Percentiles rank a stretch among this genome's conserved stretches.
Evolutionary conservation across 2,329 filamentous ascomycete genomes (phyloP).

Genomic region (Scedosporium dehoogii): DNA sequence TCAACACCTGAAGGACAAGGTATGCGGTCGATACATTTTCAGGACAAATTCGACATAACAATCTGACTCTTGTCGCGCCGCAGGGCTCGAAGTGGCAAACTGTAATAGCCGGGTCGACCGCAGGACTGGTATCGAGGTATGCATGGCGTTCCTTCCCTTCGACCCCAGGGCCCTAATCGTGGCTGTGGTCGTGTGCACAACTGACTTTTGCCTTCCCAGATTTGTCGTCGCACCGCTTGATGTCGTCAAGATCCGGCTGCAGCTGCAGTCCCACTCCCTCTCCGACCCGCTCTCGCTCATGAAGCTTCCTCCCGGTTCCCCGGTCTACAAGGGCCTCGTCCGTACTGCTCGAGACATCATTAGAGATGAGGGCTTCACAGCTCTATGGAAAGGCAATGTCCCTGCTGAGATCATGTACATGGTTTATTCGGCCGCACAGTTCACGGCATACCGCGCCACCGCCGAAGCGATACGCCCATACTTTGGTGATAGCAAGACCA

Average conservation of each 20-base stretch:
- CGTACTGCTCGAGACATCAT: conserved; percentile 69
- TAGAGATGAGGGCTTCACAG: conserved; percentile 69
- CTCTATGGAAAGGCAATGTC: conserved; percentile 95
- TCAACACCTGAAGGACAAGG: conserved; percentile 11
- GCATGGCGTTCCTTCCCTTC: conserved; percentile 6
- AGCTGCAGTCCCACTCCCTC: conserved; percentile 80
- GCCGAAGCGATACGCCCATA: conserved; percentile 55
- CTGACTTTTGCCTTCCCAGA: conserved; percentile 28
- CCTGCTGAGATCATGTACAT: conserved; percentile 93
- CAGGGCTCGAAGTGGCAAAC: conserved; percentile 48
- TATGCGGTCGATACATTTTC: not conserved
- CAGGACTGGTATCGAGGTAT: conserved; percentile 82
- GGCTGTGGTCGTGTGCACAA: too few relatives aligned
- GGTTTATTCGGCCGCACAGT: conserved; percentile 81
- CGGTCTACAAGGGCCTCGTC: conserved; percentile 61
- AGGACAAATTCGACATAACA: not conserved
- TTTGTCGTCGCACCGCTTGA: conserved; percentile 94
- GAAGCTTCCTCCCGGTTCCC: conserved; percentile 30
- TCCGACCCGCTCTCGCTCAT: conserved; percentile 60
- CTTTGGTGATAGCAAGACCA: conserved; percentile 35
- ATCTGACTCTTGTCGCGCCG: not conserved
- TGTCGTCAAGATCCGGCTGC: conserved; percentile 94
- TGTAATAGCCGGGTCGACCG: conserved; percentile 46
- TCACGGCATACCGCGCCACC: conserved; percentile 72
- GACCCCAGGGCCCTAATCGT: conserved; percentile 1